phyloP scores from a whole-genome alignment of 2,329 filamentous ascomycete genomes.

The Nigrograna mackinnonii region DNA sequence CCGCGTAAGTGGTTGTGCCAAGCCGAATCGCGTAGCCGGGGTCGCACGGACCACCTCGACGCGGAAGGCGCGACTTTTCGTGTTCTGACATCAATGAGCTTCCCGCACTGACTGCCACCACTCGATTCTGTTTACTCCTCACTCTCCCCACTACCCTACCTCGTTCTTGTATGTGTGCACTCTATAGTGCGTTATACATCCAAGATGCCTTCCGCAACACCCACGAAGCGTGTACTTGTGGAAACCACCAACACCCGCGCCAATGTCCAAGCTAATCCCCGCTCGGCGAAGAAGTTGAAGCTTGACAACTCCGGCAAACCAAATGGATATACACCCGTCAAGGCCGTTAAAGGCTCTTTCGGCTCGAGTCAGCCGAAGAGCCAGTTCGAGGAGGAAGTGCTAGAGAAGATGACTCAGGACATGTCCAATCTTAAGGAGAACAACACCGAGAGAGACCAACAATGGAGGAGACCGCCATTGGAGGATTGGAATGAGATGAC shows the following conservation, averaged over 20 bases:
- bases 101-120: too few relatives aligned
- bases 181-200: too few relatives aligned
- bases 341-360: conserved; percentile 61
- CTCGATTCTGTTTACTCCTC: too few relatives aligned
- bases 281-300: conserved; percentile 78
- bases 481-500: conserved; percentile 64
- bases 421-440: conserved; percentile 82
- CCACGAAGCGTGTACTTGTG: conserved; percentile 51
- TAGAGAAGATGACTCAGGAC: conserved; percentile 95
- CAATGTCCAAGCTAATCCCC: conserved; percentile 50
- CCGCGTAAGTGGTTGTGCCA: too few relatives aligned
- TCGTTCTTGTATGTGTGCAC: too few relatives aligned
- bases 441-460: conserved; percentile 91
- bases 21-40: too few relatives aligned
- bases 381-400: conserved; percentile 87
- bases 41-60: too few relatives aligned
- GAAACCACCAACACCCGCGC: conserved; percentile 49
- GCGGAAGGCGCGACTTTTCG: conserved; percentile 29
- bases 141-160: neutral
- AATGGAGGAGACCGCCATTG: conserved; percentile 75
- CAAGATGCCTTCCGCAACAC: conserved; percentile 41
- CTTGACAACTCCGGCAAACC: conserved; percentile 65
- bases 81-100: conserved; percentile 28
- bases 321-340: conserved; percentile 66
- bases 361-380: conserved; percentile 81